Evolutionary conservation across 805 yeast genomes (phyloP).

Genomic region (Lipomyces kockii): DNA sequence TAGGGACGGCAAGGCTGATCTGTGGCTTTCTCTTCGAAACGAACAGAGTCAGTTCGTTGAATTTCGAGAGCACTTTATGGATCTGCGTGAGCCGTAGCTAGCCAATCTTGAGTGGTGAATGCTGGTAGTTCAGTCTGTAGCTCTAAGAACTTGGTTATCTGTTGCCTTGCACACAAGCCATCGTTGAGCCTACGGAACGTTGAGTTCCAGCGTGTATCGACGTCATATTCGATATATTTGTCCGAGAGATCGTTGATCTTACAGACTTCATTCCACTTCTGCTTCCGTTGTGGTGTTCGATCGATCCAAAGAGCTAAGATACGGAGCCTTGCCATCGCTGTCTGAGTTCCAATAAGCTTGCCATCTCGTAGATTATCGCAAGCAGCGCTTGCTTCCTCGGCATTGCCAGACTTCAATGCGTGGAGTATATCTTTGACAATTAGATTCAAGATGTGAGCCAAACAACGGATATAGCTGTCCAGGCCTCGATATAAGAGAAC

Average conservation of each 20-base stretch:
- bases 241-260: neutral
- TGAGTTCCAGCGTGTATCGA: neutral
- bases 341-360: too few relatives aligned
- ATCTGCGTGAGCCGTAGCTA: constrained; percentile 9
- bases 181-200: constrained; percentile 1
- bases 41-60: too few relatives aligned
- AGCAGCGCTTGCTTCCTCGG: neutral
- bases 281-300: neutral
- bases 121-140: constrained; percentile 1
- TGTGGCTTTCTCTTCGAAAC: neutral
- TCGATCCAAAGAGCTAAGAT: constrained; percentile 2
- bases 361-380: neutral
- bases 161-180: constrained; percentile 4
- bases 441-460: constrained; percentile 2
- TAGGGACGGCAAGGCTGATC: neutral
- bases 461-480: neutral
- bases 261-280: constrained; percentile 1
- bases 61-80: constrained; percentile 1
- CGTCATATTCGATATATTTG: neutral
- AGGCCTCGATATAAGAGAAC: constrained; percentile 1
- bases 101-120: neutral
- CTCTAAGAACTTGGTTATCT: constrained; percentile 1
- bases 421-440: neutral
- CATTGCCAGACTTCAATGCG: constrained; percentile 2
- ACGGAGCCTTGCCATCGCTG: constrained; percentile 1